phyloP scores from a whole-genome alignment of 2,329 filamentous ascomycete species.

The Plectosphaerella plurivora region DNA sequence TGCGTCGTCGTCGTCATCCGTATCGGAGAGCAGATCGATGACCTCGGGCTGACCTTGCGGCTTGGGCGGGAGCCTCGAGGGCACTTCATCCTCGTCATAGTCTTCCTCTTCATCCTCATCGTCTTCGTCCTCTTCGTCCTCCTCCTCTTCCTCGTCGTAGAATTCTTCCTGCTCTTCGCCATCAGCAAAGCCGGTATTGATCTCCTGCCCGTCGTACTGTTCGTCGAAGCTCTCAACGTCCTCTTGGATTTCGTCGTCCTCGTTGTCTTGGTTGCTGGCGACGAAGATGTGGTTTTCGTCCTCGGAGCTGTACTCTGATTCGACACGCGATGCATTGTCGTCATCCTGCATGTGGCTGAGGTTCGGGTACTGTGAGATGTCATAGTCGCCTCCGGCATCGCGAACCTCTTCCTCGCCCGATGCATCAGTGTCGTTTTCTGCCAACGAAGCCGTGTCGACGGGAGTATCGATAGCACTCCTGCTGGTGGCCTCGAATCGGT shows the following conservation, averaged over 20 bases:
- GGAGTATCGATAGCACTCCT: background rate
- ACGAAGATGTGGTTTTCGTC: slow-evolving; percentile 8
- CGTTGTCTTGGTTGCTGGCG: slow-evolving; percentile 3
- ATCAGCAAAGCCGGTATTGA: slow-evolving; percentile 1
- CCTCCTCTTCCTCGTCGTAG: slow-evolving; percentile 8
- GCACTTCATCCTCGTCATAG: slow-evolving; percentile 6
- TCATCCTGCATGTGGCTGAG: slow-evolving; percentile 14
- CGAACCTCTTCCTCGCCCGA: slow-evolving; percentile 5
- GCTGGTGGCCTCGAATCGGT: background rate
- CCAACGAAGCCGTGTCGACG: background rate
- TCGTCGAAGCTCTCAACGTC: slow-evolving; percentile 5
- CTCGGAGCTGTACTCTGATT: slow-evolving; percentile 10
- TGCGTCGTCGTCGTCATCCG: slow-evolving; percentile 7
- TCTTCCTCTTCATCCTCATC: slow-evolving; percentile 8
- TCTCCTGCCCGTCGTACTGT: slow-evolving; percentile 5
- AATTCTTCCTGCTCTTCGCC: slow-evolving; percentile 8
- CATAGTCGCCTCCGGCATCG: slow-evolving; percentile 12
- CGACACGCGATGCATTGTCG: slow-evolving; percentile 10
- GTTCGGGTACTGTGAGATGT: slow-evolving; percentile 12
- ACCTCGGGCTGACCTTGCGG: slow-evolving; percentile 7
- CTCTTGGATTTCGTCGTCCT: slow-evolving; percentile 9
- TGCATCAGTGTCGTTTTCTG: background rate
- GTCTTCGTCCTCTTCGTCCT: slow-evolving; percentile 11
- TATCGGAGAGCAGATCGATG: slow-evolving; percentile 12
- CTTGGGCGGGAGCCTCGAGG: background rate